Percentiles rank a stretch among this genome's conserved stretches.
phyloP scores from a whole-genome alignment of 2,329 filamentous ascomycete species.

The Talaromyces rugulosus region DNA sequence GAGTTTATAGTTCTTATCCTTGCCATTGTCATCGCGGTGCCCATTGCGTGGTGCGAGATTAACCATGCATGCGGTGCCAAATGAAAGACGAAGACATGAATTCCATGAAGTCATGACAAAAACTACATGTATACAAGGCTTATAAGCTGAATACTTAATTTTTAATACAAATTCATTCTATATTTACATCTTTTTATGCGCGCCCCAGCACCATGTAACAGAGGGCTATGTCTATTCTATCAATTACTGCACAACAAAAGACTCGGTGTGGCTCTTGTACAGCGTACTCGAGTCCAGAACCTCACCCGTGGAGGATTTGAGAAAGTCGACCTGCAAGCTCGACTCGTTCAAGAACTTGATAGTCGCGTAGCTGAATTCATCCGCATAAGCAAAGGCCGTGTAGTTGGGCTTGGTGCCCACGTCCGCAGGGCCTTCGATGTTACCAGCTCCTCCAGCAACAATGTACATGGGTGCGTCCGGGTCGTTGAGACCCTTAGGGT shows the following conservation, averaged over 20 bases:
- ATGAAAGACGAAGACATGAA: background rate
- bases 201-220: background rate
- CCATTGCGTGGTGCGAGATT: background rate
- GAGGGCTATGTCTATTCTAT: background rate
- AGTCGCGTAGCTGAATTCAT: constrained; percentile 50
- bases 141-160: background rate
- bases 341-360: constrained; percentile 45
- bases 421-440: constrained; percentile 49
- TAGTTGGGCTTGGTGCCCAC: constrained; percentile 41
- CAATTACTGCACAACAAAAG: constrained; percentile 37
- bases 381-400: constrained; percentile 28
- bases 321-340: constrained; percentile 49
- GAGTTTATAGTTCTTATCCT: background rate
- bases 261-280: constrained; percentile 45
- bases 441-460: constrained; percentile 53
- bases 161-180: background rate
- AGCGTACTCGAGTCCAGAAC: constrained; percentile 46
- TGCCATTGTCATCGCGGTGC: background rate
- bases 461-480: constrained; percentile 57
- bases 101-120: no score
- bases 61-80: background rate
- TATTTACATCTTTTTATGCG: background rate
- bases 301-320: constrained; percentile 46
- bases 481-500: constrained; percentile 43
- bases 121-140: background rate